Base-by-base conservation (phyloP, 1,284 basidiomycete species). In the Exobasidium cylindrosporum region DNA sequence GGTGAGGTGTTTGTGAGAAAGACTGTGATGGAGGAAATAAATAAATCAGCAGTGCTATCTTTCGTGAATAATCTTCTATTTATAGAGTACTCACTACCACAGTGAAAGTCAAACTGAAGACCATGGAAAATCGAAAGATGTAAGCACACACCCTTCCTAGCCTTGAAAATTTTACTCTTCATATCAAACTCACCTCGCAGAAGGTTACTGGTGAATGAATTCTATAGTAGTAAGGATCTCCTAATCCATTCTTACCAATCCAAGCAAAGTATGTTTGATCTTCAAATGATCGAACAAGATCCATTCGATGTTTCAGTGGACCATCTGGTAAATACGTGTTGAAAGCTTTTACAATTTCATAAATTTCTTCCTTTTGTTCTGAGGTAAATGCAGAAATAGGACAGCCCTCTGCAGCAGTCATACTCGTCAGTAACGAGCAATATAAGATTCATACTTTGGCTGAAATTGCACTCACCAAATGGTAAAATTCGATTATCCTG, bases 1-100 rank as follows among this genome's bases (percentile, higher is more conserved):
- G 80, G 80, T 13, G 77, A 70, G 26, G 77, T 80, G 63, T 80
- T 80, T 24, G 78, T 80, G 29, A 80, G 67, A 73, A 81, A 81
- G 58, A 81, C 76, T 78, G 35, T 10, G 35, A 17, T 10, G 35
- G 10, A 40, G 35, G 35, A 17, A 17, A 40, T 10, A 40, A 17
- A 17, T 17, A 40, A 7, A 17, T 40, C 35, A 40, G 35, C 35
- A 40, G 7, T 17, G 17, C 35, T 40, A n/a, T n/a, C n/a, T n/a
- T n/a, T n/a, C n/a, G n/a, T n/a, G n/a, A n/a, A 46, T 5, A 24
- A 26, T 40, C 13, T 44, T 55, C 50, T 10, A 53, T 17, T 53
- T 11, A 49, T 47, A 26, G 52, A 4, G 7, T 2, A 73, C 76
- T 69, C 57, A 78, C 76, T 79, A 21, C 79, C 79, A 49, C 78